Evolutionary conservation across 345 rosid genomes (phyloP).

Genomic region (Euclidium syriacum): DNA sequence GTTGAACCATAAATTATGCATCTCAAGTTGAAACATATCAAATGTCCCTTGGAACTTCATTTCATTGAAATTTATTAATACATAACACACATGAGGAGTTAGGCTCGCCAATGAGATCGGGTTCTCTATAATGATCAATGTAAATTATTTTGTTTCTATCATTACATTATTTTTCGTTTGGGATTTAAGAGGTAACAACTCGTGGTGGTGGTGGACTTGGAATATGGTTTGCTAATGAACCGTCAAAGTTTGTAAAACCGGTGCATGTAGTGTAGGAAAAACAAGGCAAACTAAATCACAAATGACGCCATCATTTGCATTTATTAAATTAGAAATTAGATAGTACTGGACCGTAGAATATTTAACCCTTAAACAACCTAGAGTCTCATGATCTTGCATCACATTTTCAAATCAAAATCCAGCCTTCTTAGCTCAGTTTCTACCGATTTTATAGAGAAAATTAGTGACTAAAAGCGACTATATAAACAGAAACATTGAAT

Average conservation of each 20-base stretch:
- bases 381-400: background rate
- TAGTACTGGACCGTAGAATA: background rate
- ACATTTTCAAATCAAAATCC: too few species aligned
- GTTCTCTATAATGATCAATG: slow-evolving; percentile 98
- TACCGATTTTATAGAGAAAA: too few species aligned
- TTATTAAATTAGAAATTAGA: background rate
- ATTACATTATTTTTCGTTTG: background rate
- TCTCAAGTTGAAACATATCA: background rate
- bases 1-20: background rate
- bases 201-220: slow-evolving; percentile 99
- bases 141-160: slow-evolving; percentile 18
- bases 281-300: background rate
- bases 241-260: slow-evolving; percentile 88
- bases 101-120: slow-evolving; percentile 86
- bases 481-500: too few species aligned
- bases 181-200: slow-evolving; percentile 80
- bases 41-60: background rate
- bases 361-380: background rate
- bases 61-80: slow-evolving; percentile 16
- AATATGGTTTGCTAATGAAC: slow-evolving; percentile 96
- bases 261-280: slow-evolving; percentile 68
- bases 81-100: slow-evolving; percentile 92
- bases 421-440: too few species aligned
- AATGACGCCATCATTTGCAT: background rate
- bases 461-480: too few species aligned